Evolutionary conservation across 73 alveolate species (phyloP).

Genomic region (Diophrys appendiculata): DNA sequence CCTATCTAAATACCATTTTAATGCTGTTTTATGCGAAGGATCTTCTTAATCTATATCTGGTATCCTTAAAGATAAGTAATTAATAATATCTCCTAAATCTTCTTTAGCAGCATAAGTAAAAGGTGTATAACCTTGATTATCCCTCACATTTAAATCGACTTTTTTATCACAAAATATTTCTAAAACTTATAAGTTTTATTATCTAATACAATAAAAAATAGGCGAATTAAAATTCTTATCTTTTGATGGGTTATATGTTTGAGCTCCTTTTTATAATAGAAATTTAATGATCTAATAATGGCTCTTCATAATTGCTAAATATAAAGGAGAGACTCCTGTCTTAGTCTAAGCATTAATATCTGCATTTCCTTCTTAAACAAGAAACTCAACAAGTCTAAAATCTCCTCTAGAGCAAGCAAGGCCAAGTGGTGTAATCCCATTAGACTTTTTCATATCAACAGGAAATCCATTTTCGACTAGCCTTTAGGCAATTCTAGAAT

Average conservation of each 20-base stretch:
- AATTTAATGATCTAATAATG: no score
- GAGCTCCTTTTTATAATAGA: not conserved
- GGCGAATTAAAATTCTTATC: not conserved
- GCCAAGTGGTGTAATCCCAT: not conserved
- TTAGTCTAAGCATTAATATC: no score
- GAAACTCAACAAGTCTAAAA: not conserved
- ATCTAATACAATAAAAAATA: not conserved
- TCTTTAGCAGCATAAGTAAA: conserved; percentile 26
- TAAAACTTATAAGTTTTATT: not conserved
- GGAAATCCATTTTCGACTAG: not conserved
- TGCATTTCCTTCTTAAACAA: not conserved
- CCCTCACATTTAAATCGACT: not conserved
- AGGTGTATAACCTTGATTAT: conserved; percentile 4
- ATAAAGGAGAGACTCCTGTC: not conserved
- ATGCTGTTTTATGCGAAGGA: conserved; percentile 39
- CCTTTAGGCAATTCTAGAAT: not conserved
- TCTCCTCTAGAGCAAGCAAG: not conserved
- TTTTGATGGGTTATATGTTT: not conserved
- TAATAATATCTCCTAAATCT: conserved; percentile 4
- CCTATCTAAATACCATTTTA: conserved; percentile 13
- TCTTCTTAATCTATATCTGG: conserved; percentile 32
- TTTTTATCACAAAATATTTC: not conserved
- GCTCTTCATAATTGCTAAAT: not conserved
- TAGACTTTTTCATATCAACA: not conserved
- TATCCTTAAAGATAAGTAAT: conserved; percentile 20